A percentile compares a stretch with the other conserved stretches of the same genome.
phyloP scores from a whole-genome alignment of 805 yeast species.

The Candida pini region DNA sequence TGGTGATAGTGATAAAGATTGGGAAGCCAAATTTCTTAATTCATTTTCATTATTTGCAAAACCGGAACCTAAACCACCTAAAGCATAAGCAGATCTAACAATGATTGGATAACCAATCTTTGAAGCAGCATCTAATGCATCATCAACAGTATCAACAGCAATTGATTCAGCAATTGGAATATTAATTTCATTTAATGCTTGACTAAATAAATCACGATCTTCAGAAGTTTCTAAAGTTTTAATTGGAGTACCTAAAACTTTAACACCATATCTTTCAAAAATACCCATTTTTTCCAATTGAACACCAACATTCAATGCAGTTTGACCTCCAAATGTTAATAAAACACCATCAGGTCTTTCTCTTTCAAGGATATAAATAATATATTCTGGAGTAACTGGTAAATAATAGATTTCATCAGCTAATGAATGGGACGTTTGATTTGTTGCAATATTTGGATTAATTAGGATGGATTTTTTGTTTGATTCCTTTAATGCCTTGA shows the following conservation, averaged over 20 bases:
- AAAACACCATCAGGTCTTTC: constrained; percentile 96
- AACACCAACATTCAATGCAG: constrained; percentile 94
- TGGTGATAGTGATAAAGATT: constrained; percentile 84
- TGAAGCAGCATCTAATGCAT: constrained; percentile 86
- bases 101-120: constrained; percentile 90
- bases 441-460: constrained; percentile 95
- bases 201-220: constrained; percentile 94
- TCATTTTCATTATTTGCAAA: constrained; percentile 83
- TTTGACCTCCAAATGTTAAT: constrained; percentile 97
- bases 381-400: constrained; percentile 96
- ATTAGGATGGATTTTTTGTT: constrained; percentile 79
- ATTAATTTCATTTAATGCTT: constrained; percentile 89
- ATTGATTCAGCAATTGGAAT: constrained; percentile 96
- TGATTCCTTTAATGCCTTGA: constrained; percentile 90
- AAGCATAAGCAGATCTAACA: constrained; percentile 94
- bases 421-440: constrained; percentile 90
- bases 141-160: constrained; percentile 92
- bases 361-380: constrained; percentile 89
- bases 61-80: constrained; percentile 98
- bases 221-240: constrained; percentile 93
- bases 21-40: constrained; percentile 80
- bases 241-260: constrained; percentile 97
- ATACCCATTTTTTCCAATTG: constrained; percentile 93
- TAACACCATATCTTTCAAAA: constrained; percentile 82
- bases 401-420: constrained; percentile 94